A percentile compares a stretch with the other conserved stretches of the same genome.
These are phyloP conservation scores for Pythium volutum DNA, from an alignment of 352 stramenopile genomes.

Conservation along the genomic window DNA sequence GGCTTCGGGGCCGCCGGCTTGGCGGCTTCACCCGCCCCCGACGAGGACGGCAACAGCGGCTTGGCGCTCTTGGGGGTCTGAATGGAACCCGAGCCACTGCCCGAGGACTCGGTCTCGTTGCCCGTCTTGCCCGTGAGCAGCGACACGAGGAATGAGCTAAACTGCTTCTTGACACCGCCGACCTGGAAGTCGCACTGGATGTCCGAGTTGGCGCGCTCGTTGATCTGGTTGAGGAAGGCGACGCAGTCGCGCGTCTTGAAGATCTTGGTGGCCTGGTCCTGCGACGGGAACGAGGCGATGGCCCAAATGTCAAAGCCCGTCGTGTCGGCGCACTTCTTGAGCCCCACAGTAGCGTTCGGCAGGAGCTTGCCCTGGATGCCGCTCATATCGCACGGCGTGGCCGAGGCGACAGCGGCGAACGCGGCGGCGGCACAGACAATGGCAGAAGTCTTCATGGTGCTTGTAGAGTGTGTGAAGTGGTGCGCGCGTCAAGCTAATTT, in stretches of 20 bases:
- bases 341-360: conserved; percentile 43
- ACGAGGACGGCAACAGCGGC: conserved; percentile 15
- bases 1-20: conserved; percentile 10
- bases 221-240: conserved; percentile 71
- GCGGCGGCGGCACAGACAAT: conserved; percentile 16
- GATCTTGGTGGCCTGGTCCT: conserved; percentile 39
- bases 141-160: conserved; percentile 41
- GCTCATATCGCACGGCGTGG: conserved; percentile 40
- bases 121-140: conserved; percentile 55
- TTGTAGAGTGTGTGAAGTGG: neutral
- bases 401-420: conserved; percentile 22
- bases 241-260: conserved; percentile 51
- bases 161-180: conserved; percentile 33
- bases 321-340: conserved; percentile 32
- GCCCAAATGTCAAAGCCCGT: conserved; percentile 55
- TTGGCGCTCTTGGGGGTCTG: conserved; percentile 26
- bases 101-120: conserved; percentile 46
- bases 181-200: conserved; percentile 53
- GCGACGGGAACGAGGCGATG: conserved; percentile 37
- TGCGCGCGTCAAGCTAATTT: conserved; percentile 1
- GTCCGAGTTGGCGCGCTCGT: conserved; percentile 46
- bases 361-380: conserved; percentile 48
- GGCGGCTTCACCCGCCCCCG: conserved; percentile 1
- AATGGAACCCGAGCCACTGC: conserved; percentile 25
- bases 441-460: conserved; percentile 31